Evolutionary conservation across 495 filamentous ascomycete genomes (phyloP), one percentile per base, ranked within the genome.

Genomic region (Penicillium daleae): DNA sequence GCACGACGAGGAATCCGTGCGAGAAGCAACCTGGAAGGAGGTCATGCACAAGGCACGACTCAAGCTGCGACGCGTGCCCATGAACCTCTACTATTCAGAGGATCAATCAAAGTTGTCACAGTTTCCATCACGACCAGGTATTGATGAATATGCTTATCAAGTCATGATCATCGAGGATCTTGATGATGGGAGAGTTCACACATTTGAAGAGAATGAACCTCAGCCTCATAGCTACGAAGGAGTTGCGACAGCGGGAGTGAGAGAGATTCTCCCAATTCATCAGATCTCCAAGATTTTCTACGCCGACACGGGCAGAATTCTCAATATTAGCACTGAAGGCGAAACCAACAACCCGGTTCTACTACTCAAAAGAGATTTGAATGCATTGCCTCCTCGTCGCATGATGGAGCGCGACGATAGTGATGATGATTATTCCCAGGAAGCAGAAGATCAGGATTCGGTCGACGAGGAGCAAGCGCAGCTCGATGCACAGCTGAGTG

Each of bases 261-360:
- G 92, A 32, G 91, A 96, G 66, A 82, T 87, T 29, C 80, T 99
- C 6, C 95, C 96, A 0, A 88, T 99, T 33, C 89, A 96, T 71
- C 89, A 98, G 67, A 86, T 98, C 10, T 91, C 92, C 24, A 98
- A 96, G 67, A 95, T 99, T 26, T 98, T 99, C 74, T 99, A 98
- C 66, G 94, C 95, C 15, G 92, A 97, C 66, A 97, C 95, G 4
- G 93, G 96, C 26, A 91, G 90, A 70, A 93, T 99, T 19, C 83
- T 99, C 35, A 96, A 96, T 60, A 97, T 98, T 60, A 89, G 87
- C 35, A 86, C 83, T 39, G 86, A 92, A 32, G 87, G 87, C 5
- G 90, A 92, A 65, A 86, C 87, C 6, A 96, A 92, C 66, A 96
- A 88, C 62, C 93, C 96, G 0, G 87, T 98, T 0, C 80, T 99